phyloP scores from a whole-genome alignment of 2,329 filamentous ascomycete genomes.

The Daldinia sp. region DNA sequence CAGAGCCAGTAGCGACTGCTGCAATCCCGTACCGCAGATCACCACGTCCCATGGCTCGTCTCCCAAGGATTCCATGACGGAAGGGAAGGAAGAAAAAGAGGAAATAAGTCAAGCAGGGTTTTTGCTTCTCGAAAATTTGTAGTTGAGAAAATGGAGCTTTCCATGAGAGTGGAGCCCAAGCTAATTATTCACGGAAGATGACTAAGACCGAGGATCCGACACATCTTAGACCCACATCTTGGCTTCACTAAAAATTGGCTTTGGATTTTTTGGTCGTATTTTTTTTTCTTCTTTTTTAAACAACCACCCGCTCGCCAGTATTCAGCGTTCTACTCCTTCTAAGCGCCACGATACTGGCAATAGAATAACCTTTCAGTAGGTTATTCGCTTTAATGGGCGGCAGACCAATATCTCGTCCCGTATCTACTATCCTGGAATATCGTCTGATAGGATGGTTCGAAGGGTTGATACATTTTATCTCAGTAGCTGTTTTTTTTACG shows the following conservation, averaged over 20 bases:
- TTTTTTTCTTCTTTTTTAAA: slow-evolving; percentile 38
- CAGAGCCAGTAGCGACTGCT: slow-evolving; percentile 84
- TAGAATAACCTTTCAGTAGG: slow-evolving; percentile 51
- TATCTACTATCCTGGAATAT: slow-evolving; percentile 89
- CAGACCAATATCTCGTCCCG: slow-evolving; percentile 69
- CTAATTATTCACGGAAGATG: neutral
- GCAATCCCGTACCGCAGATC: slow-evolving; percentile 81
- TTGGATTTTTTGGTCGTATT: slow-evolving; percentile 20
- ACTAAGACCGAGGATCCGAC: slow-evolving; percentile 16
- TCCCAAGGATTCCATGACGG: slow-evolving; percentile 77
- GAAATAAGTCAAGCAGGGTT: neutral
- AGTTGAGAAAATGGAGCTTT: slow-evolving; percentile 24
- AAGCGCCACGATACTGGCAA: slow-evolving; percentile 52
- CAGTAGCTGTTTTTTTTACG: neutral
- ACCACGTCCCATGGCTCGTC: slow-evolving; percentile 84
- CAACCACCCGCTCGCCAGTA: slow-evolving; percentile 49
- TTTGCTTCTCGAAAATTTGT: slow-evolving; percentile 43
- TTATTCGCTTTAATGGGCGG: slow-evolving; percentile 50
- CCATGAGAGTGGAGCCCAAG: slow-evolving; percentile 24
- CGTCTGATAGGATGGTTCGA: slow-evolving; percentile 85
- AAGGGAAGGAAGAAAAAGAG: slow-evolving; percentile 27
- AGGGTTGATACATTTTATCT: slow-evolving; percentile 75
- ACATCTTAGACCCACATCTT: slow-evolving; percentile 22
- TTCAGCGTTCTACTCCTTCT: slow-evolving; percentile 47
- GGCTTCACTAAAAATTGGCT: slow-evolving; percentile 5